A percentile compares a stretch with the other conserved stretches of the same genome.
Evolutionary conservation across 352 stramenopile genomes (phyloP).

Genomic region (Phytopythium chamaehyphon): DNA sequence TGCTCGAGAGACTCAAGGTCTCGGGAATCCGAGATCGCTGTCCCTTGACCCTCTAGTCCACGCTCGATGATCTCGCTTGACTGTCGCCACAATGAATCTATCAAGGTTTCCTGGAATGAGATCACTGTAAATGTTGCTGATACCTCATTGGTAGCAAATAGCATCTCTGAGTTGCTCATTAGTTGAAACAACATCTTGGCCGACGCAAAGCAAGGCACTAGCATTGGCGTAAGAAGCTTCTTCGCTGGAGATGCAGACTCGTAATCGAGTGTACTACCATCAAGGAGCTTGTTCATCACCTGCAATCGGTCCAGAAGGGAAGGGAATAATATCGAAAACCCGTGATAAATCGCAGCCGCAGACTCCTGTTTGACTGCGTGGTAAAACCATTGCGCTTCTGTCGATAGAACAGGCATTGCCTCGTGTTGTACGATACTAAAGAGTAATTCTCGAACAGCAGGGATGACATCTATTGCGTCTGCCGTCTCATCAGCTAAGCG

Average conservation of each 20-base stretch:
- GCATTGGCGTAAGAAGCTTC: constrained; percentile 73
- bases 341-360: constrained; percentile 70
- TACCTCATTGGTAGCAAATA: constrained; percentile 16
- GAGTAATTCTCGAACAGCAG: constrained; percentile 56
- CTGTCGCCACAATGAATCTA: constrained; percentile 45
- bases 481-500: constrained; percentile 33
- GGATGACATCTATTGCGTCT: constrained; percentile 38
- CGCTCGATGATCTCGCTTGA: constrained; percentile 16
- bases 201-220: constrained; percentile 79
- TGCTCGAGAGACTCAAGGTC: constrained; percentile 43
- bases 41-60: constrained; percentile 6
- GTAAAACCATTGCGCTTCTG: constrained; percentile 65
- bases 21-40: constrained; percentile 3
- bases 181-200: constrained; percentile 83
- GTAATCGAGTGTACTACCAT: constrained; percentile 20
- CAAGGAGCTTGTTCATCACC: constrained; percentile 78
- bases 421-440: constrained; percentile 66
- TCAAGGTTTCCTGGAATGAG: constrained; percentile 54
- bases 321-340: constrained; percentile 76
- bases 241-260: constrained; percentile 32
- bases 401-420: constrained; percentile 14
- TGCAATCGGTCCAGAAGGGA: constrained; percentile 72
- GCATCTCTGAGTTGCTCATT: constrained; percentile 42
- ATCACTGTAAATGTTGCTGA: constrained; percentile 20
- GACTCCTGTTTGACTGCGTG: constrained; percentile 79